Conservation (phyloP, 257 asterid genomes). For the Verbena officinalis region DNA sequence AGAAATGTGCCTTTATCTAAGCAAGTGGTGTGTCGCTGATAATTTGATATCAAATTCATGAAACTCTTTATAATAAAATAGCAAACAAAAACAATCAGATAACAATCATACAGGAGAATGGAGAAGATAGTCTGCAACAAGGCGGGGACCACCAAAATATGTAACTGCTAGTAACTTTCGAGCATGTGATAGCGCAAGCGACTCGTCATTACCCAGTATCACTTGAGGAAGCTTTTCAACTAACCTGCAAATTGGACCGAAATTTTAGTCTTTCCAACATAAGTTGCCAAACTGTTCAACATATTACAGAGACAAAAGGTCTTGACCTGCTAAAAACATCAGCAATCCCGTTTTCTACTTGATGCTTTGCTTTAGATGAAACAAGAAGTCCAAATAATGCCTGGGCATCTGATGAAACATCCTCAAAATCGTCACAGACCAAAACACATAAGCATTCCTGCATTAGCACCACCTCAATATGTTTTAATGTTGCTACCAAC, state of each 20-base stretch:
- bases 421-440: conserved; percentile 82
- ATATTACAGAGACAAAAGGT: conserved; percentile 11
- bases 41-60: conserved; percentile 18
- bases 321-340: conserved; percentile 71
- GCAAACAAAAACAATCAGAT: conserved; percentile 13
- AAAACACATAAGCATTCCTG: conserved; percentile 81
- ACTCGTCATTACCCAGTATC: conserved; percentile 76
- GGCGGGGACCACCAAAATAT: conserved; percentile 78
- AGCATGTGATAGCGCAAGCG: conserved; percentile 71
- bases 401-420: conserved; percentile 75
- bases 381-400: conserved; percentile 48
- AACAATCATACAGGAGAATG: conserved; percentile 74
- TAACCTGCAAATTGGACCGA: conserved; percentile 56
- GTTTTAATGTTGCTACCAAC: conserved; percentile 13
- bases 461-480: conserved; percentile 34
- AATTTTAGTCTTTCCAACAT: conserved; percentile 8
- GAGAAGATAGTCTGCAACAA: conserved; percentile 69
- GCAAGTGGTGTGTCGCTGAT: conserved; percentile 20
- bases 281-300: conserved; percentile 21
- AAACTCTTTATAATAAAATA: conserved; percentile 15
- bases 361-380: conserved; percentile 51
- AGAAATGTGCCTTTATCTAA: not conserved
- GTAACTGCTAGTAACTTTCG: conserved; percentile 77
- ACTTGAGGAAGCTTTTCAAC: conserved; percentile 89
- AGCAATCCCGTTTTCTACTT: conserved; percentile 51